Conservation (phyloP, 345 rosid species). For the Nasturtium officinale region DNA sequence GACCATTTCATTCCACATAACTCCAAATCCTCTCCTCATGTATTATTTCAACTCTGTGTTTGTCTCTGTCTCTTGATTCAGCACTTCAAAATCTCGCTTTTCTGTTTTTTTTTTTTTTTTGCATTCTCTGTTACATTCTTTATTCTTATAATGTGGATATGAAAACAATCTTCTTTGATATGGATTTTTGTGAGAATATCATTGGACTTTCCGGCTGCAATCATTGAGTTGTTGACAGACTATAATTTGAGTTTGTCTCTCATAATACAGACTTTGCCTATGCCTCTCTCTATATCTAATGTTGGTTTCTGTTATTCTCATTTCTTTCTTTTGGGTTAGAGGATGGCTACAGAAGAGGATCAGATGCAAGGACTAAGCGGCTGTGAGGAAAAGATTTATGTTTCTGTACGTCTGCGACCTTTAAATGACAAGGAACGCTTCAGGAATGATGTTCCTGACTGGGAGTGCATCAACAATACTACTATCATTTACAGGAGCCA, state of each 20-base stretch:
- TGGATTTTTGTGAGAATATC: slow-evolving; percentile 40
- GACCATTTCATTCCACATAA: slow-evolving; percentile 44
- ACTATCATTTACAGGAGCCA: slow-evolving; percentile 68
- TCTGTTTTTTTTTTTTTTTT: slow-evolving; percentile 29
- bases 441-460: slow-evolving; percentile 66
- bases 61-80: slow-evolving; percentile 40
- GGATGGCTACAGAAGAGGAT: slow-evolving; percentile 54
- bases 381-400: slow-evolving; percentile 63
- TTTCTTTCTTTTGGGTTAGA: slow-evolving; percentile 42
- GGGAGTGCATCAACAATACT: slow-evolving; percentile 78
- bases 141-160: slow-evolving; percentile 21
- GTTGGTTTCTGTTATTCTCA: background rate
- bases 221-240: slow-evolving; percentile 50
- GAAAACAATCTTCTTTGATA: slow-evolving; percentile 27
- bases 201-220: slow-evolving; percentile 47
- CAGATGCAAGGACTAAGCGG: slow-evolving; percentile 46
- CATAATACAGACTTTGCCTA: slow-evolving; percentile 3
- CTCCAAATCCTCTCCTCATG: slow-evolving; percentile 40
- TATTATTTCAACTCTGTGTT: slow-evolving; percentile 14
- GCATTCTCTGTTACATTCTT: slow-evolving; percentile 24
- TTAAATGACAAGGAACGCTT: slow-evolving; percentile 74
- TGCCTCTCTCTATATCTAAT: background rate
- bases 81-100: slow-evolving; percentile 14
- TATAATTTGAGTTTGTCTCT: slow-evolving; percentile 21
- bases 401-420: slow-evolving; percentile 85